Percentiles rank a stretch among this genome's conserved stretches.
phyloP scores from a whole-genome alignment of 352 stramenopile species.

The Pythium inflatum region DNA sequence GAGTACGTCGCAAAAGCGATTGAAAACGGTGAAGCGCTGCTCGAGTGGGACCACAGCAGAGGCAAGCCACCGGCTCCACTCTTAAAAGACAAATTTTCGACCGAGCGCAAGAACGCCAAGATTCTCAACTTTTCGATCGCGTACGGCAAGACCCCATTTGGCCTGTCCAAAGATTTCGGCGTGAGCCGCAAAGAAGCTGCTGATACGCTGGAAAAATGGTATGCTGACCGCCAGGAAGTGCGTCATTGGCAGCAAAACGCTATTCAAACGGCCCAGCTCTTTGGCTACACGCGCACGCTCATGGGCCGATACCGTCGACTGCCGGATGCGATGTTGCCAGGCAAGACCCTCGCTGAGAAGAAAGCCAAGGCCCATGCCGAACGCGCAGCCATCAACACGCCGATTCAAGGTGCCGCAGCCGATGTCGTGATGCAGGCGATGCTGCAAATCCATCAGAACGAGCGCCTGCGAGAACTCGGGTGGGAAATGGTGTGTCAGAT shows the following conservation, averaged over 20 bases:
- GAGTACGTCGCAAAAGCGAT: conserved; percentile 96
- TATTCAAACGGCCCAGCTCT: conserved; percentile 85
- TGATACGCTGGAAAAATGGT: conserved; percentile 96
- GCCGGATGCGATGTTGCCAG: conserved; percentile 89
- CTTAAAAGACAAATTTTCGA: conserved; percentile 98
- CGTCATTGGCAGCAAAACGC: conserved; percentile 94
- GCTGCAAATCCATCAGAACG: conserved; percentile 95
- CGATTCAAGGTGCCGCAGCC: conserved; percentile 97
- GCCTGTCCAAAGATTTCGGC: conserved; percentile 92
- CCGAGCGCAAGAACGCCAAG: conserved; percentile 98
- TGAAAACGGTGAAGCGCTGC: conserved; percentile 93
- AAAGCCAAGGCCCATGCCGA: conserved; percentile 88
- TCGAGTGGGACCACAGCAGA: conserved; percentile 97
- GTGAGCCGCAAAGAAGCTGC: conserved; percentile 80
- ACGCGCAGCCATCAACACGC: conserved; percentile 99
- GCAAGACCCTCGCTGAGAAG: conserved; percentile 59
- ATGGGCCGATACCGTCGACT: conserved; percentile 98
- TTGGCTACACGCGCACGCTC: conserved; percentile 93
- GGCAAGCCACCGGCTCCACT: conserved; percentile 92
- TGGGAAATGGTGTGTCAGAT: conserved; percentile 99
- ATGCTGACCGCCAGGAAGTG: conserved; percentile 91
- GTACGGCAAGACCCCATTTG: conserved; percentile 99
- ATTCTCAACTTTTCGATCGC: conserved; percentile 99
- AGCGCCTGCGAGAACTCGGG: conserved; percentile 91
- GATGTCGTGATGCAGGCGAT: conserved; percentile 99